Evolutionary conservation across 2,329 filamentous ascomycete species (phyloP), one percentile per base, ranked within the genome.

Genomic region (Tolypocladium tundrense): DNA sequence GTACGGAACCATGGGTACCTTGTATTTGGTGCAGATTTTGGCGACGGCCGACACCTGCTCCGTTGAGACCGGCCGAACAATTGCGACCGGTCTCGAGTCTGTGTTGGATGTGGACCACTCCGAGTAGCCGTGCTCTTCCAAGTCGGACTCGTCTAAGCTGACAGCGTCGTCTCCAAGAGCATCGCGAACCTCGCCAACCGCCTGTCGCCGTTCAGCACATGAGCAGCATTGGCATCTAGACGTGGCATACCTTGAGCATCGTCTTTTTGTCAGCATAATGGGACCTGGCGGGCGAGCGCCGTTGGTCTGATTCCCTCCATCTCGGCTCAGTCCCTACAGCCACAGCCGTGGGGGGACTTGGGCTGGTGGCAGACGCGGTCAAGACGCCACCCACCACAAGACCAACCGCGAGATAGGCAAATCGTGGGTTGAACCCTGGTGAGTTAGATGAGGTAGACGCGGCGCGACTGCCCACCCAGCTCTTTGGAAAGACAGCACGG

Each of bases 51-150:
- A 82, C 2, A 90, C 87, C 21, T 90, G 79, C 58, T 84, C 80
- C 0, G 87, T 90, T 1, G 75, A 79, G 37, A 75, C 78, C 0
- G 87, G 87, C 61, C 86, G 86, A 2, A 82, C 82, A 10, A 90
- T 78, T 1, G 86, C 85, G 7, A 87, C 79, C 0, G 87, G 85
- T 1, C 87, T 74, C 24, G 77, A 78, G 37, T 83, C 77, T 35
- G 83, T 82, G 65, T 90, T 89, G 64, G 86, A 80, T 1, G 83
- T 83, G 0, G 85, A 88, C 85, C 85, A 88, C 66, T 88, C 86
- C 0, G 86, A 88, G 68, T 83, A 85, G 16, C 86, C 85, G 66
- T 90, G 87, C 52, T 76, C 71, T 24, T 83, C 79, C 2, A 89
- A 72, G 51, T 85, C 84, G 48, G 86, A 84, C 50, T 82, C 75